Evolutionary conservation across 179 eudicot species (phyloP).

Genomic region (Drosera spatulata): DNA sequence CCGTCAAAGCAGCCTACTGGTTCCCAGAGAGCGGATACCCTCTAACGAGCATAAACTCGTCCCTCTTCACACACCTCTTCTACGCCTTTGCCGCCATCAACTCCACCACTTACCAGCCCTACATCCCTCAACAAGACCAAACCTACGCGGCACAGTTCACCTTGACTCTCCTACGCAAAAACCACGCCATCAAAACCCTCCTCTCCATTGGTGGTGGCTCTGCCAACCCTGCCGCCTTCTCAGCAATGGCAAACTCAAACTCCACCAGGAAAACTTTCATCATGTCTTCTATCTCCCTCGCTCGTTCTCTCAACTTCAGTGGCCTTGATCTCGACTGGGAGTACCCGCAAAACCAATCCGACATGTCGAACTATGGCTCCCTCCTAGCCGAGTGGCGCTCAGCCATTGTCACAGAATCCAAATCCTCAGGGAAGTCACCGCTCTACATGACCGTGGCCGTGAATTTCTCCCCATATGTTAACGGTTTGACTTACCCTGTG

Average conservation of each 20-base stretch:
- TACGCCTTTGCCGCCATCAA: constrained; percentile 44
- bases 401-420: constrained; percentile 33
- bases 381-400: constrained; percentile 59
- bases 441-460: constrained; percentile 51
- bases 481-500: constrained; percentile 26
- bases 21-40: constrained; percentile 27
- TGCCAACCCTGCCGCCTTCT: constrained; percentile 5
- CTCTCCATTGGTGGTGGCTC: constrained; percentile 39
- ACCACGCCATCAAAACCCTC: constrained; percentile 36
- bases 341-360: constrained; percentile 24
- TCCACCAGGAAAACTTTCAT: constrained; percentile 38
- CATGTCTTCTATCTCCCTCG: constrained; percentile 44
- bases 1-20: constrained; percentile 46
- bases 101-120: constrained; percentile 24
- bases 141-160: constrained; percentile 41
- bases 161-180: constrained; percentile 27
- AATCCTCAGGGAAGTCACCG: constrained; percentile 5
- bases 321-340: constrained; percentile 92
- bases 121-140: constrained; percentile 26
- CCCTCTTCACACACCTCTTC: constrained; percentile 61
- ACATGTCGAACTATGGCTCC: constrained; percentile 37
- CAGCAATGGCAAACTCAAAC: constrained; percentile 33
- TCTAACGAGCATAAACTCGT: constrained; percentile 31
- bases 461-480: constrained; percentile 19
- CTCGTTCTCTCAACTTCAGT: constrained; percentile 37